Evolutionary conservation across 116 monocot genomes (phyloP), one percentile per base, ranked within the genome.

Genomic region (Zostera marina): DNA sequence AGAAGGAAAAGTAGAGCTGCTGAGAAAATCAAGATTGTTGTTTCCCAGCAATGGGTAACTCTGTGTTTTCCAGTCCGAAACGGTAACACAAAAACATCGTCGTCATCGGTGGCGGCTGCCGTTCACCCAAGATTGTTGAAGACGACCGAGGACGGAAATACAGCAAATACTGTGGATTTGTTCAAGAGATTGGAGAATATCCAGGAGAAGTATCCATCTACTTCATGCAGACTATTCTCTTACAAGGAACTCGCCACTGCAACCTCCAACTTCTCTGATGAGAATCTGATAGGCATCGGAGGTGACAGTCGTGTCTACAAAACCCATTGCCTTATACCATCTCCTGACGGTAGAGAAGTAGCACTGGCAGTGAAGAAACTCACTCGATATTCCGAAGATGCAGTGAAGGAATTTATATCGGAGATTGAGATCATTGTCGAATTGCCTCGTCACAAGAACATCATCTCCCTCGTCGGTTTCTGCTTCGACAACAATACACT

Each of bases 291-390:
- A 26, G 92, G 92, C 4, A 80, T 68, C 55, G 92, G 92, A 63
- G 92, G 92, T 42, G 81, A 56, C 53, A 87, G 92, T 70, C 22
- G 14, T 9, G 92, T 92, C 17, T 92, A 83, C 52, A 92, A 71
- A 60, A 83, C 80, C 0, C 54, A n/a, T n/a, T n/a, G 58, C 32
- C 32, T 32, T 32, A 2, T 32, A 23, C 58, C n/a, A n/a, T n/a
- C 71, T 47, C 32, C 64, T 5, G 76, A 92, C 62, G 80, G 76
- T 46, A 74, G 68, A 41, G 74, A 76, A 63, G 43, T 87, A 48
- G 92, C 92, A 17, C 46, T 87, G 47, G 92, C 92, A 17, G 78
- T 92, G 51, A 92, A 92, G 56, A 32, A 32, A 32, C 68, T 72
- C 32, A 53, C 81, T 63, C 87, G 81, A 53, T 69, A 58, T 8